Percentiles rank a stretch among this genome's conserved stretches.
These are phyloP conservation scores for Liquidambar formosana DNA, from an alignment of 164 flowering plant genomes.

Conservation along the genomic window DNA sequence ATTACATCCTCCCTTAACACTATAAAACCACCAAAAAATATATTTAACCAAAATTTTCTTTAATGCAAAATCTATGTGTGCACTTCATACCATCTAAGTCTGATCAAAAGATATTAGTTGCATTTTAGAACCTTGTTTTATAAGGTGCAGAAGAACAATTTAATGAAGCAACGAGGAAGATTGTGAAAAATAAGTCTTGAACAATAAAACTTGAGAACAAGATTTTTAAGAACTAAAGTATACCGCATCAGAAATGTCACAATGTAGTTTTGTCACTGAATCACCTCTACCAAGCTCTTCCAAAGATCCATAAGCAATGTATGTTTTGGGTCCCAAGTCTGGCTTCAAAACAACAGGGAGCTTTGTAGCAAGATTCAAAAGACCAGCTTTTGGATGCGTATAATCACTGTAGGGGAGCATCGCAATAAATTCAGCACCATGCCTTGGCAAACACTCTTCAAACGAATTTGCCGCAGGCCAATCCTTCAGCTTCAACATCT, in stretches of 20 bases:
- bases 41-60: too few species aligned
- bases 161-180: too few species aligned
- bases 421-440: slow-evolving; percentile 70
- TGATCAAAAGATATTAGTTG: not conserved
- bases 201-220: not conserved
- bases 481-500: slow-evolving; percentile 83
- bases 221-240: not conserved
- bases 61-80: not conserved
- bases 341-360: slow-evolving; percentile 69
- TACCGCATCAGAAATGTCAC: slow-evolving; percentile 86
- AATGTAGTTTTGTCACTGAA: slow-evolving; percentile 81
- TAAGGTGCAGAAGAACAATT: not conserved
- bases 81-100: not conserved
- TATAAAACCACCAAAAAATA: too few species aligned
- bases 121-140: not conserved
- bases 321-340: slow-evolving; percentile 79
- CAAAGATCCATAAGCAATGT: slow-evolving; percentile 68
- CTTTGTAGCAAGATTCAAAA: slow-evolving; percentile 68
- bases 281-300: slow-evolving; percentile 86
- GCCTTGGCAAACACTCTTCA: slow-evolving; percentile 79
- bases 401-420: slow-evolving; percentile 72
- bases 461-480: slow-evolving; percentile 78
- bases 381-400: slow-evolving; percentile 66
- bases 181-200: not conserved
- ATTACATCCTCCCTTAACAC: too few species aligned